These are phyloP conservation scores for Neofusicoccum umdonicola DNA, from an alignment of 2,329 filamentous ascomycete species.

Conservation along the genomic window DNA sequence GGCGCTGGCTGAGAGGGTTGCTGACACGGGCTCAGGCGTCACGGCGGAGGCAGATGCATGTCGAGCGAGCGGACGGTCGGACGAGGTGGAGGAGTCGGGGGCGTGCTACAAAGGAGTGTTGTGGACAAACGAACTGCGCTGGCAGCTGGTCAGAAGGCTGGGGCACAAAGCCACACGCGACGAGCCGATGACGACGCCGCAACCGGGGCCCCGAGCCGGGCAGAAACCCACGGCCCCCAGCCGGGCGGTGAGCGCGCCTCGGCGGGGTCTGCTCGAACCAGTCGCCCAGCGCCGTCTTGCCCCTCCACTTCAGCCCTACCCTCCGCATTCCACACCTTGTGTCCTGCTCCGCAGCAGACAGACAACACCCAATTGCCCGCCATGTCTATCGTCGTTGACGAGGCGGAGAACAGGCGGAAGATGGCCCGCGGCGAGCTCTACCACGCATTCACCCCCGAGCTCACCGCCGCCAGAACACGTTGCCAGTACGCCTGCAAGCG, in stretches of 20 bases:
- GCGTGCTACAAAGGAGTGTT: neutral
- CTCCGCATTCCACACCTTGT: neutral
- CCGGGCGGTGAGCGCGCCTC: neutral
- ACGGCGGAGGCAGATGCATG: slow-evolving; percentile 10
- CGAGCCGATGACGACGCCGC: slow-evolving; percentile 11
- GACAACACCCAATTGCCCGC: neutral
- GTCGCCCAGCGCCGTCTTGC: no score
- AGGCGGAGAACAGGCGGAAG: slow-evolving; percentile 35
- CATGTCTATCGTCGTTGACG: slow-evolving; percentile 8
- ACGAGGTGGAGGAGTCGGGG: neutral
- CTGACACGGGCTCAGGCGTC: slow-evolving; percentile 1
- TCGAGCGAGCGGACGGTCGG: neutral
- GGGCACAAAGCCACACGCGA: neutral
- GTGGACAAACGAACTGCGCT: neutral
- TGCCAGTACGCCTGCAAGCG: slow-evolving; percentile 60
- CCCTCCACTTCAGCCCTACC: neutral
- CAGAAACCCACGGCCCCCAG: neutral
- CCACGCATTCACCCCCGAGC: slow-evolving; percentile 68
- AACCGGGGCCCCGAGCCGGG: neutral
- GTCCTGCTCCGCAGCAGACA: no score
- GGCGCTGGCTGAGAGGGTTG: neutral
- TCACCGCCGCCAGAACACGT: slow-evolving; percentile 61
- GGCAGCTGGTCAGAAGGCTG: slow-evolving; percentile 6
- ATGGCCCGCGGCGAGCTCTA: slow-evolving; percentile 72
- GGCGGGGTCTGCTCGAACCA: no score